A percentile compares a stretch with the other conserved stretches of the same genome.
Conservation (phyloP, 257 asterid genomes). For the Apocynum venetum region DNA sequence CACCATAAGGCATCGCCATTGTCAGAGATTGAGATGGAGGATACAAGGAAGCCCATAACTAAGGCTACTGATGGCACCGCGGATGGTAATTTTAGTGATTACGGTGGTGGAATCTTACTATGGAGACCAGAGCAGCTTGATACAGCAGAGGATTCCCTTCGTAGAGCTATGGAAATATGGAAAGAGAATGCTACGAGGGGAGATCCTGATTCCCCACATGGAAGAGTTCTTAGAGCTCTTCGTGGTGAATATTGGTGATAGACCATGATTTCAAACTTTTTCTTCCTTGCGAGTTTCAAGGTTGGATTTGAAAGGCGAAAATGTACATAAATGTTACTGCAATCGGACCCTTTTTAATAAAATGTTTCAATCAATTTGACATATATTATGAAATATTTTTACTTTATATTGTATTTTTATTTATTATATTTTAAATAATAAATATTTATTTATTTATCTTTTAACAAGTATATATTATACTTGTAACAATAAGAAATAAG, state of each 20-base stretch:
- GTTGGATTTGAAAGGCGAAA: not conserved
- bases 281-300: too few species aligned
- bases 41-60: constrained; percentile 59
- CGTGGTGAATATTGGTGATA: constrained; percentile 68
- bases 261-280: not conserved
- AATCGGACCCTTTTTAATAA: too few species aligned
- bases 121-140: constrained; percentile 84
- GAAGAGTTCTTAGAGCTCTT: constrained; percentile 60
- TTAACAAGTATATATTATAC: too few species aligned
- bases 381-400: too few species aligned
- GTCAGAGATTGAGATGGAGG: constrained; percentile 58
- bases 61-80: constrained; percentile 53
- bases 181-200: constrained; percentile 54
- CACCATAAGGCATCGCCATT: constrained; percentile 73
- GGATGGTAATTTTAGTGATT: constrained; percentile 18
- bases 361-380: too few species aligned
- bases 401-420: too few species aligned
- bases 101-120: constrained; percentile 21
- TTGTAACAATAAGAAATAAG: too few species aligned
- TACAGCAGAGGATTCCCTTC: constrained; percentile 69
- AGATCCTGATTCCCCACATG: constrained; percentile 88
- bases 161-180: constrained; percentile 57
- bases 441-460: too few species aligned
- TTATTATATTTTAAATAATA: too few species aligned
- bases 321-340: not conserved